These are phyloP conservation scores for Crithidia sp. DNA, from an alignment of 208 protist species.

Conservation along the genomic window DNA sequence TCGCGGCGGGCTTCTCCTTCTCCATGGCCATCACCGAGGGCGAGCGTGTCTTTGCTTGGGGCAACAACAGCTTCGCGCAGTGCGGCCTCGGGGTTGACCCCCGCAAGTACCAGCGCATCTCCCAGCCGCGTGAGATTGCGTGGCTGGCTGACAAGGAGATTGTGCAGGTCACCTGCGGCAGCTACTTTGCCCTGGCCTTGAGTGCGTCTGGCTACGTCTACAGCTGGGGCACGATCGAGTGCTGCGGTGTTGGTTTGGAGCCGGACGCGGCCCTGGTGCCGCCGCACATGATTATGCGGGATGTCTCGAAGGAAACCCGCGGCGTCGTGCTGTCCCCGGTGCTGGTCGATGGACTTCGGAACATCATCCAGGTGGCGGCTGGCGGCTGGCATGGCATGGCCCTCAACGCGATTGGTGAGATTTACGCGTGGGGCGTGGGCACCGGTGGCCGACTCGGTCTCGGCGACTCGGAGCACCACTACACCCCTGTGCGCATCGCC, in stretches of 20 bases:
- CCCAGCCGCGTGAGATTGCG: conserved; percentile 61
- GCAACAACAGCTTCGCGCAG: conserved; percentile 85
- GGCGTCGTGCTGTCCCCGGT: conserved; percentile 63
- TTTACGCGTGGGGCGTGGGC: conserved; percentile 80
- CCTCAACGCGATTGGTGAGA: conserved; percentile 75
- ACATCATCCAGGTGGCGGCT: conserved; percentile 71
- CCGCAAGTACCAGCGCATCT: conserved; percentile 53
- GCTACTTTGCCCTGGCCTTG: conserved; percentile 80
- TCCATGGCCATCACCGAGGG: conserved; percentile 69
- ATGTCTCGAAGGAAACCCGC: conserved; percentile 48
- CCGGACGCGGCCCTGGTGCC: conserved; percentile 50
- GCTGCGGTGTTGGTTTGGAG: conserved; percentile 75
- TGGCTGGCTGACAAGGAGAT: conserved; percentile 83
- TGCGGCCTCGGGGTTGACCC: conserved; percentile 79
- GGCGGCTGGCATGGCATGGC: conserved; percentile 80
- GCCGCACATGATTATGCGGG: conserved; percentile 54
- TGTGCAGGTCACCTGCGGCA: conserved; percentile 81
- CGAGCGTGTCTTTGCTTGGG: conserved; percentile 81
- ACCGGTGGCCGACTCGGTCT: conserved; percentile 65
- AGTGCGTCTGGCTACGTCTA: conserved; percentile 74
- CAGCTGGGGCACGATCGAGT: conserved; percentile 84
- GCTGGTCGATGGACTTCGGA: conserved; percentile 46
- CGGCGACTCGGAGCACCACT: conserved; percentile 43
- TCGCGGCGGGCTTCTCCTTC: conserved; percentile 65
- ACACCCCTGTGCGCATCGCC: conserved; percentile 51